These are phyloP conservation scores for Graphilbum sp. DNA, from an alignment of 2,329 filamentous ascomycete genomes.

Conservation along the genomic window DNA sequence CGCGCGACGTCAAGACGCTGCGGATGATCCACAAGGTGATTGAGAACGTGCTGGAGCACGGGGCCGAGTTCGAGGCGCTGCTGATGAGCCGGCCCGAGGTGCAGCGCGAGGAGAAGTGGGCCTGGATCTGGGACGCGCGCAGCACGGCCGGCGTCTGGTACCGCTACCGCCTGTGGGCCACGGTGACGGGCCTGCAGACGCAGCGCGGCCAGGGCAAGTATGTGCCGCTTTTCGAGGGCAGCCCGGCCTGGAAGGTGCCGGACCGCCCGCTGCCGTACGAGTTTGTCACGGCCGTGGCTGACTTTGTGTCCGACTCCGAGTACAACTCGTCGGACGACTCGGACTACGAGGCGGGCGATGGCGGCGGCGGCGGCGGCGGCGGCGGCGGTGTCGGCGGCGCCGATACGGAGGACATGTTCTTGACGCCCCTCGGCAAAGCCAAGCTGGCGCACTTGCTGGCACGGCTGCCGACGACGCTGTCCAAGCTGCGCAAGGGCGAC, in stretches of 20 bases:
- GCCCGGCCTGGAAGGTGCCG: conserved; percentile 62
- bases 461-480: conserved; percentile 59
- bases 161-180: conserved; percentile 78
- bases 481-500: conserved; percentile 65
- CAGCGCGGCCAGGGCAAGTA: conserved; percentile 32
- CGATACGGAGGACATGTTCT: conserved; percentile 39
- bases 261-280: conserved; percentile 63
- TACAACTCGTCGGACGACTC: conserved; percentile 83
- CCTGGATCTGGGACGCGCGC: conserved; percentile 81
- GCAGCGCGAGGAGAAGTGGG: conserved; percentile 76
- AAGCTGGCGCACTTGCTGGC: conserved; percentile 74
- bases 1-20: conserved; percentile 61
- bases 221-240: conserved; percentile 57
- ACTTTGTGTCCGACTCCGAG: conserved; percentile 69
- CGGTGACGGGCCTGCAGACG: conserved; percentile 49
- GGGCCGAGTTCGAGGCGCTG: conserved; percentile 77
- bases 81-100: conserved; percentile 78
- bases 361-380: conserved; percentile 52
- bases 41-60: conserved; percentile 62
- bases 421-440: conserved; percentile 71
- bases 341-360: conserved; percentile 37
- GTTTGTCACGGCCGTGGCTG: conserved; percentile 57
- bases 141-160: conserved; percentile 77
- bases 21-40: conserved; percentile 78
- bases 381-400: conserved; percentile 11